Evolutionary conservation across 495 filamentous ascomycete species (phyloP), one percentile per base, ranked within the genome.

Genomic region (Penicillium manginii): DNA sequence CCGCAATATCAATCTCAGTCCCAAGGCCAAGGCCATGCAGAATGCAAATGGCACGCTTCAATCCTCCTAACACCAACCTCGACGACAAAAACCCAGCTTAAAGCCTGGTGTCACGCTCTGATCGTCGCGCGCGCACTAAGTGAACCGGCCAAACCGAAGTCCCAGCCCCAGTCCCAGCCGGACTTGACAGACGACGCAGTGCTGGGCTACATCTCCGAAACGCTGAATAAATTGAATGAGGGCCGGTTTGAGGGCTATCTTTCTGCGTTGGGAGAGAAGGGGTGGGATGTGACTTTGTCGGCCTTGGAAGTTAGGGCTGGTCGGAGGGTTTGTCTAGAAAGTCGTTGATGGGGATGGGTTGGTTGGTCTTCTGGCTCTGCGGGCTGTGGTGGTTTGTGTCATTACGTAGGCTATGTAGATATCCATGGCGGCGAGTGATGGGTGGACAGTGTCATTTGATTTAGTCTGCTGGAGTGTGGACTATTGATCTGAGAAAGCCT

Each of bases 61-160:
- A 87, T 93, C 46, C 81, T 88, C 18, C 68, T 97, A 14, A 92
- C 92, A 70, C 77, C 82, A 52, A 77, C 65, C 8, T 80, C 78
- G 26, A 75, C 71, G 0, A 70, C 80, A 18, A 68, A 65, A 35
- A 71, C 73, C 21, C 84, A 87, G 56, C 68, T 92, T 2, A 83
- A 83, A 67, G 91, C 88, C 8, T 97, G 90, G 91, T 78, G 81
- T 46, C 87, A 93, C 61, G 91, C 88, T 7, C 78, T 93, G 6
- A 74, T 86, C 37, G 75, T 84, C 33, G 84, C 84, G 14, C 61
- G 69, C 37, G 52, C 69, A 4, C 47, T 69, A 8, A 37, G 12
- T 11, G 35, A 37, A 10, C 15, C 35, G 14, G 26, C 35, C 35
- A 10, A 37, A 37, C 35, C 0, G 9, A 37, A 12, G 14, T 8